These are phyloP conservation scores for Chaetomium olivaceum DNA, from an alignment of 2,329 filamentous ascomycete species.

Conservation along the genomic window DNA sequence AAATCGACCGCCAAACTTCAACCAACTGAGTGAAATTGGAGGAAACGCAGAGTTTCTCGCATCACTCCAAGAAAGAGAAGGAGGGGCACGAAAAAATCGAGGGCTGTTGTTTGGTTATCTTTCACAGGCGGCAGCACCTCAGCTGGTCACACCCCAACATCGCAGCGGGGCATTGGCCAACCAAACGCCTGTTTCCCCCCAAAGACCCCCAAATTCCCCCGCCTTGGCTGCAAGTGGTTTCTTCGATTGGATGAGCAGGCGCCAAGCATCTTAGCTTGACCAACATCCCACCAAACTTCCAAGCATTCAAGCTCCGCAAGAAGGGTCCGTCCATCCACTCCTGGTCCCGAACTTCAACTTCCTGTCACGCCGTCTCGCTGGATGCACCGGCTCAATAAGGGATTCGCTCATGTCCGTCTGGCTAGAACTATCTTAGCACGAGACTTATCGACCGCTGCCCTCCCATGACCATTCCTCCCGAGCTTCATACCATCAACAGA, in stretches of 20 bases:
- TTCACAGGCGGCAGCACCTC: not conserved
- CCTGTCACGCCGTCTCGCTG: not conserved
- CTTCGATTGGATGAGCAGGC: not conserved
- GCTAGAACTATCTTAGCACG: too few species aligned
- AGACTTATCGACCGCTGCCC: too few species aligned
- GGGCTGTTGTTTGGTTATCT: slow-evolving; percentile 11
- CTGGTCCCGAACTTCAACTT: not conserved
- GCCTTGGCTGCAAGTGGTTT: not conserved
- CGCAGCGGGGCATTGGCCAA: slow-evolving; percentile 20
- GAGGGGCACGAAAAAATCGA: slow-evolving; percentile 14
- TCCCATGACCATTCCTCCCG: too few species aligned
- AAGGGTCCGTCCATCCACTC: not conserved
- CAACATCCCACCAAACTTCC: not conserved
- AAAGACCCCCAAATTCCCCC: slow-evolving; percentile 10
- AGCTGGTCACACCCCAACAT: slow-evolving; percentile 10
- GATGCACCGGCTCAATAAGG: not conserved
- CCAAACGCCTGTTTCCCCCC: not conserved
- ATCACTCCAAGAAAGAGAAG: not conserved
- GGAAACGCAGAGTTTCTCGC: not conserved
- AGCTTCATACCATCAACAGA: too few species aligned
- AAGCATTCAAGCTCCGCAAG: not conserved
- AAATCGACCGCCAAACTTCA: not conserved
- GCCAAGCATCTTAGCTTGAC: slow-evolving; percentile 4
- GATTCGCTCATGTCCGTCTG: not conserved
- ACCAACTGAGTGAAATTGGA: not conserved